Evolutionary conservation across 805 yeast species (phyloP), one percentile per base, ranked within the genome.

Genomic region (Kuraishia floccosa): DNA sequence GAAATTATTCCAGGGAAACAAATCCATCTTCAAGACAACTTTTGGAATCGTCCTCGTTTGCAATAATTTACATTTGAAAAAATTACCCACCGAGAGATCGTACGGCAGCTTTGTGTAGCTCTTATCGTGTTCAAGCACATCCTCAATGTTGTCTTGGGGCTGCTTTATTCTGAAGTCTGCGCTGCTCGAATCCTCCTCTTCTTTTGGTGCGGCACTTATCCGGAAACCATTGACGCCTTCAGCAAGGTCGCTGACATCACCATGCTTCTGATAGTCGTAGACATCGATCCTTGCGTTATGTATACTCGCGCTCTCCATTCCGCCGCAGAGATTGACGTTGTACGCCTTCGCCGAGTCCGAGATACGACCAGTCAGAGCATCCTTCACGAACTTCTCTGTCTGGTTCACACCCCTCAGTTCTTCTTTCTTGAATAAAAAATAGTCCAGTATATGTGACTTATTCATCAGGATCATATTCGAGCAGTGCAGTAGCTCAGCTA

Each of bases 1-100:
- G 47, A 91, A 91, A 49, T 91, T 91, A 52, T 91, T 91, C 97
- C 97, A 91, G 6, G 97, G 95, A 54, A 77, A 85, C 39, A 68
- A 60, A 42, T 85, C 72, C 43, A 91, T 75, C 60, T 81, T 74
- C 17, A 65, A 50, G 5, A 86, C 61, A 5, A 86, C 72, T 17
- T 68, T 63, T 10, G 72, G 60, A 20, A 87, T 62, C 32, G 85
- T 71, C 20, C 65, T 63, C 42, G 75, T 74, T 44, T 86, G 93
- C 31, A 78, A 65, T 12, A 91, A 58, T 37, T 80, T 75, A 24
- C 80, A 74, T 53, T 91, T 91, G 51, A 86, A 76, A 39, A 60
- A 68, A 48, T 91, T 96, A 9, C 97, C 98, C 23, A 84, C 71
- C 2, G 60, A 50, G 29, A 55, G 30, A 20, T 46, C 48, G 6